Percentiles rank a stretch among this genome's conserved stretches.
Evolutionary conservation across 2,329 filamentous ascomycete genomes (phyloP).

Genomic region (Aplosporella prunicola): DNA sequence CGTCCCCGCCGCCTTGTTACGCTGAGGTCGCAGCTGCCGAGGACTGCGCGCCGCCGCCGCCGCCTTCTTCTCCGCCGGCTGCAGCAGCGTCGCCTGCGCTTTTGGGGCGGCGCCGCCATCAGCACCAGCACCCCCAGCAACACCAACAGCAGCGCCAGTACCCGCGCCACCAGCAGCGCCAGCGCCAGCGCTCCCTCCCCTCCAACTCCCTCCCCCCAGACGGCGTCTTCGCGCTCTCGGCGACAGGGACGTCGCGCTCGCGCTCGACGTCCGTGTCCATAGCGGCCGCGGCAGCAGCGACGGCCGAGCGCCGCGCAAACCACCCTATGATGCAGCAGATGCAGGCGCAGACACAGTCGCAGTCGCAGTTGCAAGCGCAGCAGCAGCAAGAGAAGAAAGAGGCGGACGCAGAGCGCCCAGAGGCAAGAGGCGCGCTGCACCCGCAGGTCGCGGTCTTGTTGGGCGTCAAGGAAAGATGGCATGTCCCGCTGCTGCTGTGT

Average conservation of each 20-base stretch:
- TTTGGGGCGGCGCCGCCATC: too few relatives aligned
- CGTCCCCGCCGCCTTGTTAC: neutral
- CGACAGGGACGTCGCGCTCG: neutral
- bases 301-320: neutral
- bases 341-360: too few relatives aligned
- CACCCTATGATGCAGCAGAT: neutral
- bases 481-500: slow-evolving; percentile 61
- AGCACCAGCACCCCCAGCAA: too few relatives aligned
- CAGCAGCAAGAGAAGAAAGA: too few relatives aligned
- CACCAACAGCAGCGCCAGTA: too few relatives aligned
- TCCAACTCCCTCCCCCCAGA: neutral
- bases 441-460: slow-evolving; percentile 71
- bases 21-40: neutral
- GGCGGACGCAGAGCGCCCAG: too few relatives aligned
- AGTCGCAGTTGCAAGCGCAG: too few relatives aligned
- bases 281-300: neutral
- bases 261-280: neutral
- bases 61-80: too few relatives aligned
- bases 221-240: neutral
- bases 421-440: slow-evolving; percentile 53
- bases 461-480: slow-evolving; percentile 63
- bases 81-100: too few relatives aligned
- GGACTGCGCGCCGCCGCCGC: neutral
- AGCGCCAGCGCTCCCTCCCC: neutral
- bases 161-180: neutral